Evolutionary conservation across 148 eudicot species (phyloP).

Genomic region (Rhododendron ferrugineum): DNA sequence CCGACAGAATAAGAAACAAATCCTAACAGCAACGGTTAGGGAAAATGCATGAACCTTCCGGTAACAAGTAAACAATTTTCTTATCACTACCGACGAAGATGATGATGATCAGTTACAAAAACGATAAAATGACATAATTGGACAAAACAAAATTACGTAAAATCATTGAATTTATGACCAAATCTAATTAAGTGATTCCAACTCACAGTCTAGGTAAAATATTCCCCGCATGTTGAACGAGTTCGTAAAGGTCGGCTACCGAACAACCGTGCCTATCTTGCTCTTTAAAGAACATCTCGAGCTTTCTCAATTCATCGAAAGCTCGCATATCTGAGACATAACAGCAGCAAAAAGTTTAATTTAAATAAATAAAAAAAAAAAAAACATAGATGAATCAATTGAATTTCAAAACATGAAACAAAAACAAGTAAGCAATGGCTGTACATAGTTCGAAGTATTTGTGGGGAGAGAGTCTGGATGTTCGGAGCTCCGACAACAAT

Average conservation of each 20-base stretch:
- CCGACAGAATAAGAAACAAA: not conserved
- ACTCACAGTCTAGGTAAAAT: conserved; percentile 92
- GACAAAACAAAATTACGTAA: not conserved
- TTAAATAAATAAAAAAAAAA: not conserved
- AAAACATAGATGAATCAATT: not conserved
- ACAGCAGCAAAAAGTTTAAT: not conserved
- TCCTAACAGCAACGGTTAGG: not conserved
- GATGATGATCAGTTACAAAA: not conserved
- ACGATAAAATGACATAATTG: not conserved
- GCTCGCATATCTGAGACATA: conserved; percentile 79
- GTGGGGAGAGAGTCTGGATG: conserved; percentile 89
- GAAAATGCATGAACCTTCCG: not conserved
- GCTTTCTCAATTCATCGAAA: conserved; percentile 82
- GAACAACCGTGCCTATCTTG: conserved; percentile 84
- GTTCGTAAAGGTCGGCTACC: conserved; percentile 76
- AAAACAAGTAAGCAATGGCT: not conserved
- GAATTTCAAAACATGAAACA: not conserved
- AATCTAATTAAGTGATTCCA: not conserved
- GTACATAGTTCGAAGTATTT: conserved; percentile 91
- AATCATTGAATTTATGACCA: not conserved
- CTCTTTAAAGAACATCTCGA: conserved; percentile 87
- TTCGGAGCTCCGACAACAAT: conserved; percentile 90
- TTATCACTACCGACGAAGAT: not conserved
- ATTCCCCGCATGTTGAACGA: conserved; percentile 97
- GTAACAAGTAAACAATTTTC: not conserved